Evolutionary conservation across 305 asterid species (phyloP), one percentile per base, ranked within the genome.

Genomic region (Fraxinus albicans): DNA sequence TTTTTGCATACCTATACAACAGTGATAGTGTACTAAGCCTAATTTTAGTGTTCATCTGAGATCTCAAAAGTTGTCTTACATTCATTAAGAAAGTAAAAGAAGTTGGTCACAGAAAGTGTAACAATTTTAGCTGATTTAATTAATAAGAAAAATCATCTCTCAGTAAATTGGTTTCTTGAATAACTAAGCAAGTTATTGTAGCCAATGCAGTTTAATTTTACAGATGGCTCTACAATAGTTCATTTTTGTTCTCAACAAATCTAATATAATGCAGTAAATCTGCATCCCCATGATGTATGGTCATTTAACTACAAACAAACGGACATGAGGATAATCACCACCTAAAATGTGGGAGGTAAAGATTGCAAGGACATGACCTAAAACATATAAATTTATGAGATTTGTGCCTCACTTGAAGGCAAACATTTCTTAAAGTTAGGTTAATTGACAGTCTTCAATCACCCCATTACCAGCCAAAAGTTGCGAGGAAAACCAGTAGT

Each of bases 281-380:
- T 2, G 33, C 72, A 23, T 63, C 8, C 13, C 33, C 72, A 8
- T 63, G 33, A 63, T 55, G 31, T 63, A 63, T 0, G 1, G 31
- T 63, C 31, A 63, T 63, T 31, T 21, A 27, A 10, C 29, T 17
- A 23, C 25, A 83, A 73, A 73, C 67, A 78, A 9, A 73, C 7
- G 25, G 78, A 78, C 40, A 69, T 74, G 29, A 33, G 35, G 65
- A 81, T 27, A 36, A 84, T 50, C 6, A 19, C 4, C 40, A 67
- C 80, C 82, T 73, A 36, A 58, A 78, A 33, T 55, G 27, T 33
- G 80, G 44, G 69, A 69, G 19, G 75, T 77, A 70, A 53, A 72
- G 40, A 50, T 34, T 25, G 65, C 63, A 19, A 72, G 31, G 36
- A 82, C 44, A 10, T 35, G 19, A 77, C 72, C 55, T 47, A 31